Conservation (phyloP, 1,284 basidiomycete genomes). For the Porodaedalea pini region DNA sequence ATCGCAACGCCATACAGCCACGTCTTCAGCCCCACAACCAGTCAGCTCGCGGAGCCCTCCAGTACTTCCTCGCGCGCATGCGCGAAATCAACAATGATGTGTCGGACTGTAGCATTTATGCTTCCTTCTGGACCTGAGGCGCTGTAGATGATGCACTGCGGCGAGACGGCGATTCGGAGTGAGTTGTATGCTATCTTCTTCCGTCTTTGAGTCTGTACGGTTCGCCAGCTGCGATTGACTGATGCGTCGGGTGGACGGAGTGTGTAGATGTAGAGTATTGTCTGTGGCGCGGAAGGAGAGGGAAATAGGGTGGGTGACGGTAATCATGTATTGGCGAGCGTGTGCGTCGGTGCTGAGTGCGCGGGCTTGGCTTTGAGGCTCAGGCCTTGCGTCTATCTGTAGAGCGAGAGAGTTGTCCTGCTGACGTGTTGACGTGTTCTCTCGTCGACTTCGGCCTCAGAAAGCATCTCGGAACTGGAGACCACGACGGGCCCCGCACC, state of each 20-base stretch:
- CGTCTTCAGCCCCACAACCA: constrained; percentile 18
- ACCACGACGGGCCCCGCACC: constrained; percentile 11
- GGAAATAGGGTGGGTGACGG: neutral
- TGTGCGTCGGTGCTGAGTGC: neutral
- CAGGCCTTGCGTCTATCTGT: constrained; percentile 14
- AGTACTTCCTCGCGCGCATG: too few relatives aligned
- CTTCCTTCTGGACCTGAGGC: neutral
- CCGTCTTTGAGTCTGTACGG: neutral
- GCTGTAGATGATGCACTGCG: constrained; percentile 9
- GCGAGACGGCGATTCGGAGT: constrained; percentile 6
- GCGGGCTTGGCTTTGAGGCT: neutral
- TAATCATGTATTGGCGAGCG: neutral
- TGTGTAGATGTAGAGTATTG: constrained; percentile 10
- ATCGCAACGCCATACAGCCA: constrained; percentile 18
- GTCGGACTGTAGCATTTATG: neutral
- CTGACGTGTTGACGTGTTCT: neutral
- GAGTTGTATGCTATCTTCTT: constrained; percentile 1
- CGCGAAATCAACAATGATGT: constrained; percentile 18
- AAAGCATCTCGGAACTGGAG: neutral
- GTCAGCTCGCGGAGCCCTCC: too few relatives aligned
- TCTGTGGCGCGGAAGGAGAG: neutral
- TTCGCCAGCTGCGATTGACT: neutral
- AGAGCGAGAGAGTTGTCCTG: constrained; percentile 16
- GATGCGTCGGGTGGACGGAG: neutral
- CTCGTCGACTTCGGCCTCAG: neutral